A percentile compares a stretch with the other conserved stretches of the same genome.
Evolutionary conservation across 2,329 filamentous ascomycete genomes (phyloP).

Genomic region (Trichoderma simmonsii): DNA sequence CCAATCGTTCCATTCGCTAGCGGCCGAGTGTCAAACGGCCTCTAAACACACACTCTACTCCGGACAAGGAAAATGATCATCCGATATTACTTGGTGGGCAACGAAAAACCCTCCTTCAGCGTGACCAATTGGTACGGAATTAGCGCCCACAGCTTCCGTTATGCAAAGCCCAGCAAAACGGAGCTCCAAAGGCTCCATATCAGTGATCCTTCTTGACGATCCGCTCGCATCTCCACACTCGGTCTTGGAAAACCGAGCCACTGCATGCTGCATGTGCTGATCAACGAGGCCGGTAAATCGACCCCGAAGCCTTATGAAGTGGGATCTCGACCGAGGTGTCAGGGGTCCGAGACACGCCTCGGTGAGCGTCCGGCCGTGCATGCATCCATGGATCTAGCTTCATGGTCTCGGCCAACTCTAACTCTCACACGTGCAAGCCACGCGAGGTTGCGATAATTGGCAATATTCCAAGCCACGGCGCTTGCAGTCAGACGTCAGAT

Average conservation of each 20-base stretch:
- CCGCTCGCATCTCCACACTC: conserved; percentile 9
- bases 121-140: neutral
- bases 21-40: neutral
- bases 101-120: neutral
- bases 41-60: neutral
- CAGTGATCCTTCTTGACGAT: conserved; percentile 5
- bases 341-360: neutral
- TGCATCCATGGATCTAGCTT: neutral
- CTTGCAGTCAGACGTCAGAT: neutral
- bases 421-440: neutral
- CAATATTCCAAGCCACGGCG: neutral
- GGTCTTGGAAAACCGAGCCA: neutral
- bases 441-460: neutral
- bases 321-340: neutral
- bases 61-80: neutral
- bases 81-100: neutral
- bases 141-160: conserved; percentile 7
- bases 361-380: neutral
- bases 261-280: neutral
- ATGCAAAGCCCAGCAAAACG: neutral
- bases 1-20: neutral
- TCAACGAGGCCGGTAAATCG: neutral
- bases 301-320: neutral
- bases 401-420: neutral
- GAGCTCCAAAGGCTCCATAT: neutral